These are phyloP conservation scores for Sonneratia alba DNA, from an alignment of 345 rosid genomes.

Conservation along the genomic window DNA sequence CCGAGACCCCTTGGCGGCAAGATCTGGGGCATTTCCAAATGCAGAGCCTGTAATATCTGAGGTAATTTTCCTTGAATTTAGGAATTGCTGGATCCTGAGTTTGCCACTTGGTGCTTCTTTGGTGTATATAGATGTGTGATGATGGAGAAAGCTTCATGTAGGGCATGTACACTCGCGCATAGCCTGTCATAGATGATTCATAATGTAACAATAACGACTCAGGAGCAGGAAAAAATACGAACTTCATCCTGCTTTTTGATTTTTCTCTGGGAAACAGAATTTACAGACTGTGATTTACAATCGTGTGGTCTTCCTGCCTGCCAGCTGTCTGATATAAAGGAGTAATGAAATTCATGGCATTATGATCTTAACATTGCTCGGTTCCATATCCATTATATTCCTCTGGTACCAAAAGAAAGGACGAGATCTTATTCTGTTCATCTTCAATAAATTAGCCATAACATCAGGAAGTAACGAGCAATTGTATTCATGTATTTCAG, in stretches of 20 bases:
- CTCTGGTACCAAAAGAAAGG: not conserved
- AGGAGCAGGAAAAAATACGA: not conserved
- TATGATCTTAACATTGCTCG: not conserved
- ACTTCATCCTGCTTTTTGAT: no score
- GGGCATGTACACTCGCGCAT: no score
- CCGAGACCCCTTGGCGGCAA: not conserved
- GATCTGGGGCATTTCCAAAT: not conserved
- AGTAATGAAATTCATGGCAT: not conserved
- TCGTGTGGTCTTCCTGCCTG: no score
- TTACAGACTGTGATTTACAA: not conserved
- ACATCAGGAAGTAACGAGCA: not conserved
- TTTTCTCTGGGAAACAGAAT: no score
- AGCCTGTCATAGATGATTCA: no score
- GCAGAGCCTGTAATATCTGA: not conserved
- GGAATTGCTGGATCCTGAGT: slow-evolving; percentile 3
- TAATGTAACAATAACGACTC: not conserved
- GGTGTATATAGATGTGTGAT: not conserved
- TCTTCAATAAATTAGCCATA: not conserved
- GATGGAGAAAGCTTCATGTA: no score
- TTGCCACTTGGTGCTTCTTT: slow-evolving; percentile 9
- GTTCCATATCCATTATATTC: not conserved
- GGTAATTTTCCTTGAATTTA: slow-evolving; percentile 8
- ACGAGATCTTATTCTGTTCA: not conserved
- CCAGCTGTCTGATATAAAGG: no score
- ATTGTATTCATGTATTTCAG: not conserved